Evolutionary conservation across 768 basidiomycete genomes (phyloP).

Genomic region (Ramaria sp.): DNA sequence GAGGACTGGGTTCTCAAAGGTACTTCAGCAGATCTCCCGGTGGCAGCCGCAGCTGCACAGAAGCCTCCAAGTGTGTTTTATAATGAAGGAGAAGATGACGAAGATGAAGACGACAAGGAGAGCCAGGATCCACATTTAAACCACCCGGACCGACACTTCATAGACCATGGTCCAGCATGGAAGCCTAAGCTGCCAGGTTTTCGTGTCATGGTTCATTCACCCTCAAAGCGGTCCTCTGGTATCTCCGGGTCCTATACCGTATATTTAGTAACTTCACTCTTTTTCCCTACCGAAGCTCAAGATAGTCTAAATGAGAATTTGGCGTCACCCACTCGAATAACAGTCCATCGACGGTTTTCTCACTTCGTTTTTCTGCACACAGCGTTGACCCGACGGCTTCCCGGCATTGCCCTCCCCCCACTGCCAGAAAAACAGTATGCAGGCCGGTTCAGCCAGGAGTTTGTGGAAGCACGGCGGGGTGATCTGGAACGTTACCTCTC

Average conservation of each 20-base stretch:
- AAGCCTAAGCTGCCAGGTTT: constrained; percentile 63
- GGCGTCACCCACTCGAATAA: constrained; percentile 43
- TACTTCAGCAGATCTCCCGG: constrained; percentile 24
- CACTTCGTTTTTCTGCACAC: constrained; percentile 75
- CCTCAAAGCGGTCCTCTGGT: constrained; percentile 58
- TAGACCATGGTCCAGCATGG: constrained; percentile 67
- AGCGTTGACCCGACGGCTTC: constrained; percentile 54
- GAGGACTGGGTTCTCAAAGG: constrained; percentile 78
- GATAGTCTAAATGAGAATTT: constrained; percentile 11
- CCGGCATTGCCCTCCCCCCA: constrained; percentile 69
- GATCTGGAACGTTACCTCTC: constrained; percentile 74
- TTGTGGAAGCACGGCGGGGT: constrained; percentile 72
- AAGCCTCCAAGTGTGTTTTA: constrained; percentile 16
- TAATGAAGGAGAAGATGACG: constrained; percentile 5
- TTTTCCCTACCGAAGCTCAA: constrained; percentile 26
- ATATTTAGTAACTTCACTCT: constrained; percentile 70
- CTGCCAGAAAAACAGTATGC: constrained; percentile 82
- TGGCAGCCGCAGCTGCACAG: constrained; percentile 11
- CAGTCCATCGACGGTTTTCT: constrained; percentile 74
- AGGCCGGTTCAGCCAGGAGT: constrained; percentile 68
- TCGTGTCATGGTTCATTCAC: constrained; percentile 67
- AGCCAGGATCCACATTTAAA: constrained; percentile 17
- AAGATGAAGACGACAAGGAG: constrained; percentile 21
- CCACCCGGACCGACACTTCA: constrained; percentile 51
- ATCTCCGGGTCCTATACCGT: constrained; percentile 65